Conservation (phyloP, 345 rosid genomes). For the Euphorbia tirucalli region DNA sequence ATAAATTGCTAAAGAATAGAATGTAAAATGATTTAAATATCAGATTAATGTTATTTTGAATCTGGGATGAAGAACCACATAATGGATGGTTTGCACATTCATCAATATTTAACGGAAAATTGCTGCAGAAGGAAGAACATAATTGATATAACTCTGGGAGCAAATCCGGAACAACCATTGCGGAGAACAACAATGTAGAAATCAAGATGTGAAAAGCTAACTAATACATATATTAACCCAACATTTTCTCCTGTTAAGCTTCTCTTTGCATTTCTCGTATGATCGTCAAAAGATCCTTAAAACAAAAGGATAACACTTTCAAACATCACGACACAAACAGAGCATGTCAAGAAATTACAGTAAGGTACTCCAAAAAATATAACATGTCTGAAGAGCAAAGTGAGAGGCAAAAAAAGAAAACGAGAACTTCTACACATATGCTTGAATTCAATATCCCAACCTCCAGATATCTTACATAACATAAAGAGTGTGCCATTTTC, state of each 20-base stretch:
- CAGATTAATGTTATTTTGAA: too few relatives aligned
- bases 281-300: too few relatives aligned
- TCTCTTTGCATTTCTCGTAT: too few relatives aligned
- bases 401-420: neutral
- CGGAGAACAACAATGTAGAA: neutral
- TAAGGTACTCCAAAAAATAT: neutral
- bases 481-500: constrained; percentile 9
- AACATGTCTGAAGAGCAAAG: neutral
- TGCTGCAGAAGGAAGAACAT: neutral
- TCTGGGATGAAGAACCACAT: neutral
- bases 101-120: neutral
- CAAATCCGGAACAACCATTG: neutral
- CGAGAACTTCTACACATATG: neutral
- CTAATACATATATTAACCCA: neutral
- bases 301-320: too few relatives aligned
- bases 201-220: neutral
- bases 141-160: neutral
- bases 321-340: too few relatives aligned
- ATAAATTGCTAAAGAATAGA: too few relatives aligned
- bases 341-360: neutral
- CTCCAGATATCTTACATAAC: constrained; percentile 5
- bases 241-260: neutral
- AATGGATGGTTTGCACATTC: neutral
- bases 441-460: constrained; percentile 5
- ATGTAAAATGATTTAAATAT: too few relatives aligned